A percentile compares a stretch with the other conserved stretches of the same genome.
Conservation (phyloP, 1,284 basidiomycete genomes). For the Ustilago cynodontis region DNA sequence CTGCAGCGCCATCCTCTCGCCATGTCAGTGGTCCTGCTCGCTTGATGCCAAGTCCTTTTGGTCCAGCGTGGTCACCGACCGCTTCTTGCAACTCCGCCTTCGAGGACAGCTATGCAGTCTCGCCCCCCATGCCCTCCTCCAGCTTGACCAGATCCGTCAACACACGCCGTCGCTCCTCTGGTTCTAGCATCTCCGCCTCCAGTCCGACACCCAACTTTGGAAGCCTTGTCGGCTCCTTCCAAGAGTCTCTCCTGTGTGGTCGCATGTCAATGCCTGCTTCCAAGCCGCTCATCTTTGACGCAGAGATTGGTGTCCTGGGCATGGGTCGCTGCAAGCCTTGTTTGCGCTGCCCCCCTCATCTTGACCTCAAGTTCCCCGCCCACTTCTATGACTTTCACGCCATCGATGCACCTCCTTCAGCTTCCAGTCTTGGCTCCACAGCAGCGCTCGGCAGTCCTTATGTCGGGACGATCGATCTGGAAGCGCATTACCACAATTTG, state of each 20-base stretch:
- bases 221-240: slow-evolving; percentile 70
- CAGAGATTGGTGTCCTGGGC: slow-evolving; percentile 69
- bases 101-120: slow-evolving; percentile 17
- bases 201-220: slow-evolving; percentile 49
- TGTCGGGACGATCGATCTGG: slow-evolving; percentile 70
- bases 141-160: slow-evolving; percentile 33
- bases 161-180: slow-evolving; percentile 40
- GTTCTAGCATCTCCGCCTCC: slow-evolving; percentile 20
- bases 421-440: slow-evolving; percentile 18
- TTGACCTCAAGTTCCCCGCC: slow-evolving; percentile 68
- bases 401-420: slow-evolving; percentile 16
- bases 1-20: slow-evolving; percentile 17
- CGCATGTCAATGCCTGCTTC: slow-evolving; percentile 67
- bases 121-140: slow-evolving; percentile 26
- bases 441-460: slow-evolving; percentile 65
- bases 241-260: slow-evolving; percentile 69
- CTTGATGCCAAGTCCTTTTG: slow-evolving; percentile 27
- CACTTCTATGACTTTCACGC: slow-evolving; percentile 66
- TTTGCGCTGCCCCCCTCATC: slow-evolving; percentile 67
- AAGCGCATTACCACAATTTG: slow-evolving; percentile 59
- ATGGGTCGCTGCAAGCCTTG: slow-evolving; percentile 50
- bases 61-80: slow-evolving; percentile 18
- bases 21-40: slow-evolving; percentile 41
- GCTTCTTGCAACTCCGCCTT: background rate
- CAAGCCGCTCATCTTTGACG: slow-evolving; percentile 67